These are phyloP conservation scores for Brettanomyces bruxellensis DNA, from an alignment of 805 yeast genomes.

Conservation along the genomic window DNA sequence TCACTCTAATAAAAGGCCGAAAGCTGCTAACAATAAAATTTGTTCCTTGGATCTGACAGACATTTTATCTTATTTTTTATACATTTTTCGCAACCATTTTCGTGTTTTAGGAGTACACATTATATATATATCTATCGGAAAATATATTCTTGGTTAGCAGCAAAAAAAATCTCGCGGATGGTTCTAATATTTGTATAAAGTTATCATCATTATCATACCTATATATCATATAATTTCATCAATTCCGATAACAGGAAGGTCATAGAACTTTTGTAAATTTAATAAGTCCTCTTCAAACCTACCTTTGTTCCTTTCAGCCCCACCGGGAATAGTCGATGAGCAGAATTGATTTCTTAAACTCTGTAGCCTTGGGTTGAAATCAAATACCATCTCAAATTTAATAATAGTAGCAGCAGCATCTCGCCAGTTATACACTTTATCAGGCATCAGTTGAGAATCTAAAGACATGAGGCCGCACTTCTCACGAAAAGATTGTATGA, in stretches of 20 bases:
- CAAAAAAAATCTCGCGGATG: too few relatives aligned
- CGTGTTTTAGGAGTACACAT: too few relatives aligned
- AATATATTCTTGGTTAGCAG: too few relatives aligned
- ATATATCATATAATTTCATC: conserved; percentile 7
- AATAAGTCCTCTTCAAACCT: background rate
- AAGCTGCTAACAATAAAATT: too few relatives aligned
- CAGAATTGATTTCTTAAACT: conserved; percentile 6
- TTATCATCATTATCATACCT: background rate
- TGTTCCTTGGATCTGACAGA: too few relatives aligned
- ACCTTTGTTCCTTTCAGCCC: background rate
- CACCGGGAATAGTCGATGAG: conserved; percentile 1
- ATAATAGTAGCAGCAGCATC: conserved; percentile 13
- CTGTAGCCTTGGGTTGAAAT: conserved; percentile 15
- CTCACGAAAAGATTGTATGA: conserved; percentile 7
- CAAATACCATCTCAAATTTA: conserved; percentile 14
- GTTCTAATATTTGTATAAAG: too few relatives aligned
- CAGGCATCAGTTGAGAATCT: conserved; percentile 3
- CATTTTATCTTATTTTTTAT: too few relatives aligned
- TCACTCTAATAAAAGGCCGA: too few relatives aligned
- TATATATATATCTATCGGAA: too few relatives aligned
- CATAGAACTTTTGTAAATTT: conserved; percentile 6
- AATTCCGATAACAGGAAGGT: conserved; percentile 7
- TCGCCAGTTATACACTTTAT: conserved; percentile 7
- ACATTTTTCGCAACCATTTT: too few relatives aligned
- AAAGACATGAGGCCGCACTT: conserved; percentile 15